Conservation (phyloP, 1,284 basidiomycete genomes). For the Mycosarcoma maydis region DNA sequence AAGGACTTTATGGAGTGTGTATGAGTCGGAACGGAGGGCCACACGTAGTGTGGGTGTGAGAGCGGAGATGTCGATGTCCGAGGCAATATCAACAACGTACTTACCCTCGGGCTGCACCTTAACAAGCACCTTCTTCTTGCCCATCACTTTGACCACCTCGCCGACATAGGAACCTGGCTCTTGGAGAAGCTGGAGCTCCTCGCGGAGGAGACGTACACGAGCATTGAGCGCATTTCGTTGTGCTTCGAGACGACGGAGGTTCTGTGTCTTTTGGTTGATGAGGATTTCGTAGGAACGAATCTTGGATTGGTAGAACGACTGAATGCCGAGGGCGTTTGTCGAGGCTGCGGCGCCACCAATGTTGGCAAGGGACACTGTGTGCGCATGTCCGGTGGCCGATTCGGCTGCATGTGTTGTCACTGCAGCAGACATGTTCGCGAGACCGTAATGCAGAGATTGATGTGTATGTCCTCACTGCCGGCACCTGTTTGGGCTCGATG, state of each 20-base stretch:
- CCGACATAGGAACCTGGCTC: conserved; percentile 98
- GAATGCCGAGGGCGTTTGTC: conserved; percentile 55
- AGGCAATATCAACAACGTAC: conserved; percentile 95
- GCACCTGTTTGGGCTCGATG: too few relatives aligned
- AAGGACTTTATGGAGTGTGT: conserved; percentile 72
- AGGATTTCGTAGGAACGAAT: conserved; percentile 90
- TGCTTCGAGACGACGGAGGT: conserved; percentile 91
- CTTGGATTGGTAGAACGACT: conserved; percentile 94
- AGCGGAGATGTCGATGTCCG: conserved; percentile 82
- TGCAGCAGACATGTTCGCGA: conserved; percentile 37
- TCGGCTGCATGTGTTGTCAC: conserved; percentile 36
- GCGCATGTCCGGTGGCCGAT: conserved; percentile 10
- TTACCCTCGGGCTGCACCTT: conserved; percentile 99
- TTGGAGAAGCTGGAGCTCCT: conserved; percentile 92
- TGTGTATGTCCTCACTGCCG: too few relatives aligned
- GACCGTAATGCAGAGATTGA: too few relatives aligned
- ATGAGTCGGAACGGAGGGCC: conserved; percentile 93
- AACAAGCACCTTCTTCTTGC: conserved; percentile 97
- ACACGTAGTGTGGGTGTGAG: conserved; percentile 90
- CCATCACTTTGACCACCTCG: conserved; percentile 98
- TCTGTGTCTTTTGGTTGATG: conserved; percentile 96
- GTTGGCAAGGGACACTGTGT: conserved; percentile 21
- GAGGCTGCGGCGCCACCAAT: conserved; percentile 46
- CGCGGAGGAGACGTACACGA: conserved; percentile 81
- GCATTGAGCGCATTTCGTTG: conserved; percentile 97